phyloP scores from a whole-genome alignment of 2,329 filamentous ascomycete species.

The Didymella pomorum region DNA sequence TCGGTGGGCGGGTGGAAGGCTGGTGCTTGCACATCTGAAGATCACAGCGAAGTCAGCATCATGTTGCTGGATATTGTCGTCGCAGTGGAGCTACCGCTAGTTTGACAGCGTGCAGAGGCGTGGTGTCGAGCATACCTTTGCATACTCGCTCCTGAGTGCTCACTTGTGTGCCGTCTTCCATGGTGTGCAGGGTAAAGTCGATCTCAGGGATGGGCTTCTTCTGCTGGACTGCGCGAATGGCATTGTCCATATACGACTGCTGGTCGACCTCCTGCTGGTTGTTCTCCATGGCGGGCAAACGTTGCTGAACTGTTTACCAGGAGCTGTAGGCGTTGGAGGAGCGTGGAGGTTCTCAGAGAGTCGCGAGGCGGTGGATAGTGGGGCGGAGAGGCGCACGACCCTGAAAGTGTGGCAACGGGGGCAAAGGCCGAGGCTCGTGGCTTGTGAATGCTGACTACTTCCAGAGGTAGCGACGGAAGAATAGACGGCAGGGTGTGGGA shows the following conservation, averaged over 20 bases:
- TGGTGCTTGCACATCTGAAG: slow-evolving; percentile 91
- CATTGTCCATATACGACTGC: slow-evolving; percentile 74
- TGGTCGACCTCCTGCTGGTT: slow-evolving; percentile 48
- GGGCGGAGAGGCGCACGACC: slow-evolving; percentile 38
- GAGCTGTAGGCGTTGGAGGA: slow-evolving; percentile 36
- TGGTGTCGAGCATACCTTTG: slow-evolving; percentile 74
- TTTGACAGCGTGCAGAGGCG: slow-evolving; percentile 7
- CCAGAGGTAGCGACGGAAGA: too few species aligned
- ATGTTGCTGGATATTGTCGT: slow-evolving; percentile 27
- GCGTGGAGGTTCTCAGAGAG: slow-evolving; percentile 35
- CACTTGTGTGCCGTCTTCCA: slow-evolving; percentile 96
- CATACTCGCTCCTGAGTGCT: slow-evolving; percentile 95
- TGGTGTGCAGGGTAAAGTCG: slow-evolving; percentile 96
- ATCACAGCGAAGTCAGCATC: slow-evolving; percentile 36
- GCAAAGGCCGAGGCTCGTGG: too few species aligned
- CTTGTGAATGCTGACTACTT: too few species aligned
- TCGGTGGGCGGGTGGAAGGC: slow-evolving; percentile 92
- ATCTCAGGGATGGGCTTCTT: slow-evolving; percentile 98
- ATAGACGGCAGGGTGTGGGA: too few species aligned
- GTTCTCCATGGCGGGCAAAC: slow-evolving; percentile 47
- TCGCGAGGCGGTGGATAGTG: slow-evolving; percentile 42
- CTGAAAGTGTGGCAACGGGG: slow-evolving; percentile 44
- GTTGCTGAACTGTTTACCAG: slow-evolving; percentile 23
- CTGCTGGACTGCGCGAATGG: slow-evolving; percentile 87
- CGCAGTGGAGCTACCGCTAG: slow-evolving; percentile 2